These are phyloP conservation scores for Drechslera avenae DNA, from an alignment of 2,329 filamentous ascomycete genomes.

Conservation along the genomic window DNA sequence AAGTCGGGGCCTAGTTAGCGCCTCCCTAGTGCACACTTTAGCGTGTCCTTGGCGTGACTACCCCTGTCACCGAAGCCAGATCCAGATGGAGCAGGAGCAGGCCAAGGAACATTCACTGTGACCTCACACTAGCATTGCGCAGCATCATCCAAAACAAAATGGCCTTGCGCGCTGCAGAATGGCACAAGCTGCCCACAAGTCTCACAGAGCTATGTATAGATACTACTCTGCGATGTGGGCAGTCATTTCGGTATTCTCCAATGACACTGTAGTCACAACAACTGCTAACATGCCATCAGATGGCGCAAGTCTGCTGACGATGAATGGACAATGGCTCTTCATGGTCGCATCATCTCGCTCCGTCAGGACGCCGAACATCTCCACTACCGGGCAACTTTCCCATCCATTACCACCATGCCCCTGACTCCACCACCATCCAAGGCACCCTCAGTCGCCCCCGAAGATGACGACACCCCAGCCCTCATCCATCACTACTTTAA, in stretches of 20 bases:
- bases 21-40: slow-evolving; percentile 19
- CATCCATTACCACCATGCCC: slow-evolving; percentile 42
- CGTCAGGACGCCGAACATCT: slow-evolving; percentile 80
- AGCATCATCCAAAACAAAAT: slow-evolving; percentile 29
- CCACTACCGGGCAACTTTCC: slow-evolving; percentile 75
- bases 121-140: neutral
- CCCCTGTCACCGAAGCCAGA: slow-evolving; percentile 15
- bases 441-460: slow-evolving; percentile 35
- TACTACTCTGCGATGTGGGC: slow-evolving; percentile 90
- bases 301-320: slow-evolving; percentile 82
- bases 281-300: slow-evolving; percentile 51
- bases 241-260: slow-evolving; percentile 73
- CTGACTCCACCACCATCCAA: slow-evolving; percentile 49
- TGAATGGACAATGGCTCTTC: slow-evolving; percentile 88
- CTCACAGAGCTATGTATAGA: slow-evolving; percentile 90
- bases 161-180: slow-evolving; percentile 67
- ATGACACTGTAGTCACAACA: neutral
- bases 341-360: slow-evolving; percentile 82
- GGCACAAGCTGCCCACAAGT: slow-evolving; percentile 83
- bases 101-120: slow-evolving; percentile 6
- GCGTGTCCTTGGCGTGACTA: slow-evolving; percentile 22
- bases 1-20: slow-evolving; percentile 25
- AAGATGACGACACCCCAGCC: slow-evolving; percentile 72
- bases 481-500: slow-evolving; percentile 88
- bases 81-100: neutral